These are phyloP conservation scores for Histomonas meleagridis DNA, from an alignment of 208 protist species.

Conservation along the genomic window DNA sequence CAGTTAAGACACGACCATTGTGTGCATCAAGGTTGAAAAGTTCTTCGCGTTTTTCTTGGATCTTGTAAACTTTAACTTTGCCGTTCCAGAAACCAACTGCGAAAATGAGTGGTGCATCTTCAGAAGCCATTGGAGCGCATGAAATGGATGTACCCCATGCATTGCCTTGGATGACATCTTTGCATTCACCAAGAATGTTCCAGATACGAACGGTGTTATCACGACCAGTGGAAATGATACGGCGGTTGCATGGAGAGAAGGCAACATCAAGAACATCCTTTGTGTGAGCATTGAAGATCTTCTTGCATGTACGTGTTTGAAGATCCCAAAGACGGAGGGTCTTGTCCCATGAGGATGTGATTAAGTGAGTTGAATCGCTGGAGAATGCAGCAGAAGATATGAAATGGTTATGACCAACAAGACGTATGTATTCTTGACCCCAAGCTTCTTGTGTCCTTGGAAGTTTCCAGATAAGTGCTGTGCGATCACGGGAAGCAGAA, in stretches of 20 bases:
- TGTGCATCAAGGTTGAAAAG: background rate
- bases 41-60: conserved; percentile 71
- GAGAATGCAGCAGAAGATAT: conserved; percentile 85
- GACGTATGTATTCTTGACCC: conserved; percentile 55
- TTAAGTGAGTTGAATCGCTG: conserved; percentile 84
- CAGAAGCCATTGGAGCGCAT: background rate
- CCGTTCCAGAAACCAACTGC: too few relatives aligned
- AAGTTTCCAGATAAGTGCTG: conserved; percentile 82
- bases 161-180: background rate
- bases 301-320: conserved; percentile 66
- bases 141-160: background rate
- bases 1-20: conserved; percentile 76
- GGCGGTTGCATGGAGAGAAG: conserved; percentile 92
- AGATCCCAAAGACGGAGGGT: conserved; percentile 96
- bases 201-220: conserved; percentile 90
- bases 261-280: conserved; percentile 93
- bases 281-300: conserved; percentile 75
- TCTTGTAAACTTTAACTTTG: conserved; percentile 79
- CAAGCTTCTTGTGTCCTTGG: conserved; percentile 63
- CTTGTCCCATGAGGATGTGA: conserved; percentile 91
- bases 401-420: conserved; percentile 56
- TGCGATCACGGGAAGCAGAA: conserved; percentile 81
- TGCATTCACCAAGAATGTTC: conserved; percentile 96
- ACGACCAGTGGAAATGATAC: conserved; percentile 92
- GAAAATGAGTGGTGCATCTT: background rate